Percentiles rank a stretch among this genome's conserved stretches.
Evolutionary conservation across 164 flowering plant species (phyloP).

Genomic region (Aristolochia fimbriata): DNA sequence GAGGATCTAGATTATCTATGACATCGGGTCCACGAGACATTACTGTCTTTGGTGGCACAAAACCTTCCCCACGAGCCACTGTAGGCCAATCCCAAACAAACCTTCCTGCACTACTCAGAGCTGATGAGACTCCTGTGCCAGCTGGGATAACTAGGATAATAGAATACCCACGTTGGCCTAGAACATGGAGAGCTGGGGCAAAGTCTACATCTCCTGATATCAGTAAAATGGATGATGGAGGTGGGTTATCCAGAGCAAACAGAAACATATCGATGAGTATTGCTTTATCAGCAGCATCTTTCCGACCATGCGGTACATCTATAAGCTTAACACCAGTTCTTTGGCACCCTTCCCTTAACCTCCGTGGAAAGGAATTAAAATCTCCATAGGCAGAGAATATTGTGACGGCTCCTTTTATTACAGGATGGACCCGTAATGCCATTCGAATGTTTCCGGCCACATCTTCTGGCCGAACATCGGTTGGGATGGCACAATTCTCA

Average conservation of each 20-base stretch:
- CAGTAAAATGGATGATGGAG: conserved; percentile 83
- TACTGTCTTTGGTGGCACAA: conserved; percentile 46
- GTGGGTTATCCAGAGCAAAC: conserved; percentile 92
- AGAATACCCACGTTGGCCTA: conserved; percentile 93
- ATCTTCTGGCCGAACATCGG: conserved; percentile 90
- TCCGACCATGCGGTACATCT: conserved; percentile 95
- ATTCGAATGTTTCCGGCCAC: conserved; percentile 88
- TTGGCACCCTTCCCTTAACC: conserved; percentile 92
- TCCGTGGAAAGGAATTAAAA: conserved; percentile 83
- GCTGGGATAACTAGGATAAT: conserved; percentile 85
- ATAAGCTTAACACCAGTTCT: conserved; percentile 92
- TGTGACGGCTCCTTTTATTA: conserved; percentile 69
- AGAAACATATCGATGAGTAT: conserved; percentile 93
- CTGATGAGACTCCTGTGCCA: conserved; percentile 76
- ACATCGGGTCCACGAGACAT: conserved; percentile 33
- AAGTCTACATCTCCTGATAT: conserved; percentile 97
- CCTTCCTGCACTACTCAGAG: conserved; percentile 78
- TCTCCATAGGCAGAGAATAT: conserved; percentile 91
- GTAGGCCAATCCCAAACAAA: conserved; percentile 97
- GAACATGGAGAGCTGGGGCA: conserved; percentile 91
- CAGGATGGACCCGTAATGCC: conserved; percentile 82
- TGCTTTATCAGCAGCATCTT: conserved; percentile 98
- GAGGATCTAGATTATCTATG: conserved; percentile 34
- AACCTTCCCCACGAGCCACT: conserved; percentile 89
- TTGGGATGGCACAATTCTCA: conserved; percentile 91